Conservation (phyloP, 1,139 yeast species). For the Candida glucosophila region DNA sequence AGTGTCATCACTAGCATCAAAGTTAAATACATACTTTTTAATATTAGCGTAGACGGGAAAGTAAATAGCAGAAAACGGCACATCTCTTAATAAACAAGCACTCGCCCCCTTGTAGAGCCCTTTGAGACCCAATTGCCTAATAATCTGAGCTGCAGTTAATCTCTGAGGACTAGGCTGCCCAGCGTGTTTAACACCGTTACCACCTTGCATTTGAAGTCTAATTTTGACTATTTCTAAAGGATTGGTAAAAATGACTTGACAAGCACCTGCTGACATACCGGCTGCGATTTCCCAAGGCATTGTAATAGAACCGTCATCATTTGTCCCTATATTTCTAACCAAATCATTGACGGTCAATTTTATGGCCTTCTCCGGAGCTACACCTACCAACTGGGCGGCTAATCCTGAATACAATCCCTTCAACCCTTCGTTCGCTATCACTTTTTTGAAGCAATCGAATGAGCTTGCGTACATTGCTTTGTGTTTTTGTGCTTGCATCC, state of each 20-base stretch:
- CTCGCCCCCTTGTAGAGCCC: conserved; percentile 89
- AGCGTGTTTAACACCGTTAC: conserved; percentile 31
- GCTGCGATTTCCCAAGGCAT: conserved; percentile 72
- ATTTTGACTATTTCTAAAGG: conserved; percentile 95
- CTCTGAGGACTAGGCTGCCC: conserved; percentile 43
- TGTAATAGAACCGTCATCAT: conserved; percentile 51
- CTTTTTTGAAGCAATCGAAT: conserved; percentile 76
- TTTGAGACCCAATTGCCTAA: conserved; percentile 67
- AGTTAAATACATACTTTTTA: conserved; percentile 73
- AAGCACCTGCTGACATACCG: conserved; percentile 93
- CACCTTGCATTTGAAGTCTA: conserved; percentile 89
- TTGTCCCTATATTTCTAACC: conserved; percentile 66
- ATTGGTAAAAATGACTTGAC: conserved; percentile 93
- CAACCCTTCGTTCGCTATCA: conserved; percentile 69
- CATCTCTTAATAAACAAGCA: conserved; percentile 91
- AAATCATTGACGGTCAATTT: conserved; percentile 91
- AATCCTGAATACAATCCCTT: conserved; percentile 90
- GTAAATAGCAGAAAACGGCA: conserved; percentile 94
- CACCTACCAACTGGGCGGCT: conserved; percentile 92
- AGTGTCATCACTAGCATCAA: conserved; percentile 57
- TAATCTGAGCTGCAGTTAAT: conserved; percentile 62
- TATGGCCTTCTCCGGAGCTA: conserved; percentile 97
- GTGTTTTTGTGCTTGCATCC: conserved; percentile 93
- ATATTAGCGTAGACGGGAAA: conserved; percentile 96
- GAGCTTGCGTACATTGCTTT: conserved; percentile 71